Evolutionary conservation across 495 filamentous ascomycete genomes (phyloP).

Genomic region (Trichoderma erinaceum): DNA sequence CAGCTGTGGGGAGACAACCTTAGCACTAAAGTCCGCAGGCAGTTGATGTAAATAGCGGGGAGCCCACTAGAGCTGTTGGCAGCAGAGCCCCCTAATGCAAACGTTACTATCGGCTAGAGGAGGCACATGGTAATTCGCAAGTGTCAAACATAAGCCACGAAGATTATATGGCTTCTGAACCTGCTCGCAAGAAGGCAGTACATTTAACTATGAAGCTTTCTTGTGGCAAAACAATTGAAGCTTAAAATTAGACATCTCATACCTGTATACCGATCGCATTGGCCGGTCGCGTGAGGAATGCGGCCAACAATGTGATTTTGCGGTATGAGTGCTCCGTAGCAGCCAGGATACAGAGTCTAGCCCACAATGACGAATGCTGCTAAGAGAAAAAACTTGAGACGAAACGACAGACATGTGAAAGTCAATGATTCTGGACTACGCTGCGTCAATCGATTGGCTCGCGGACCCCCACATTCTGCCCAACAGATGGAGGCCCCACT

Average conservation of each 20-base stretch:
- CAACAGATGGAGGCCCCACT: background rate
- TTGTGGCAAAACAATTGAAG: too few species aligned
- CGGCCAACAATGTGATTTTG: background rate
- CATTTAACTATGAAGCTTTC: too few species aligned
- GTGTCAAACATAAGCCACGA: background rate
- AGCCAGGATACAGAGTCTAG: background rate
- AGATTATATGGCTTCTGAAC: background rate
- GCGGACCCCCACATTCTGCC: background rate
- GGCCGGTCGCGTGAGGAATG: too few species aligned
- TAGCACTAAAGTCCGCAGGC: background rate
- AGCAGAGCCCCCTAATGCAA: background rate
- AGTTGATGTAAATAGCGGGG: background rate
- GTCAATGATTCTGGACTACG: background rate
- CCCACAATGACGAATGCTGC: slow-evolving; percentile 7
- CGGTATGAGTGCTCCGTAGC: background rate
- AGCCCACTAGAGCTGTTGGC: background rate
- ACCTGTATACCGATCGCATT: too few species aligned
- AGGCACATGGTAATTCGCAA: background rate
- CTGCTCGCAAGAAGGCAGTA: too few species aligned
- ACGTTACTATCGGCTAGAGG: slow-evolving; percentile 2
- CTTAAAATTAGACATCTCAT: too few species aligned
- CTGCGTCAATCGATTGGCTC: background rate
- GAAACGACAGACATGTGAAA: slow-evolving; percentile 1
- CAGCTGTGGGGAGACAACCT: background rate
- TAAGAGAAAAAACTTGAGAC: background rate